phyloP scores from a whole-genome alignment of 2,329 filamentous ascomycete genomes.

The Penicillium brasilianum region DNA sequence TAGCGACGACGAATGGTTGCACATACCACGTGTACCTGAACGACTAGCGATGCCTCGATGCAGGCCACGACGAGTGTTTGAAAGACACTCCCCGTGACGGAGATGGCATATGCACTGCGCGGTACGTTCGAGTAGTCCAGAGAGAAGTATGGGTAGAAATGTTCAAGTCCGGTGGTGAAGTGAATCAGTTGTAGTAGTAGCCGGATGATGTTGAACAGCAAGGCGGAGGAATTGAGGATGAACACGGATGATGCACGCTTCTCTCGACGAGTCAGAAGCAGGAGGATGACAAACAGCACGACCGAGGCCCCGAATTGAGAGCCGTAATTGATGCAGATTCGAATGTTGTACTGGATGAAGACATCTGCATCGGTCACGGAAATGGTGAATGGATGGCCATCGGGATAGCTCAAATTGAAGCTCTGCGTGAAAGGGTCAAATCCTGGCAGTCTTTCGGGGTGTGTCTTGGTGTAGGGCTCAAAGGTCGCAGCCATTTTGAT shows the following conservation, averaged over 20 bases:
- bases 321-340: conserved; percentile 67
- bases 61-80: conserved; percentile 59
- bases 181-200: conserved; percentile 52
- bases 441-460: conserved; percentile 1
- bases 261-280: conserved; percentile 68
- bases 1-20: conserved; percentile 54
- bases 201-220: conserved; percentile 66
- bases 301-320: conserved; percentile 72
- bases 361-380: conserved; percentile 52
- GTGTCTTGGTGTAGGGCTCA: conserved; percentile 40
- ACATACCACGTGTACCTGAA: conserved; percentile 69
- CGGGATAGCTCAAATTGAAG: conserved; percentile 53
- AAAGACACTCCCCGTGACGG: conserved; percentile 56
- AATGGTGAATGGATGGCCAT: conserved; percentile 52
- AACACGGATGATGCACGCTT: conserved; percentile 70
- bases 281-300: conserved; percentile 67
- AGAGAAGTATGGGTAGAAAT: conserved; percentile 65
- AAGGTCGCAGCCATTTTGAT: conserved; percentile 16
- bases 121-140: conserved; percentile 60
- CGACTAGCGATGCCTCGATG: conserved; percentile 63
- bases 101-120: conserved; percentile 50
- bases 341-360: conserved; percentile 54
- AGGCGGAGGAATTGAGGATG: conserved; percentile 65
- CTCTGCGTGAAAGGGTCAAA: conserved; percentile 57
- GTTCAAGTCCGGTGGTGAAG: conserved; percentile 64